Evolutionary conservation across 495 filamentous ascomycete genomes (phyloP), one percentile per base, ranked within the genome.

Genomic region (Achaetomiella virescens): DNA sequence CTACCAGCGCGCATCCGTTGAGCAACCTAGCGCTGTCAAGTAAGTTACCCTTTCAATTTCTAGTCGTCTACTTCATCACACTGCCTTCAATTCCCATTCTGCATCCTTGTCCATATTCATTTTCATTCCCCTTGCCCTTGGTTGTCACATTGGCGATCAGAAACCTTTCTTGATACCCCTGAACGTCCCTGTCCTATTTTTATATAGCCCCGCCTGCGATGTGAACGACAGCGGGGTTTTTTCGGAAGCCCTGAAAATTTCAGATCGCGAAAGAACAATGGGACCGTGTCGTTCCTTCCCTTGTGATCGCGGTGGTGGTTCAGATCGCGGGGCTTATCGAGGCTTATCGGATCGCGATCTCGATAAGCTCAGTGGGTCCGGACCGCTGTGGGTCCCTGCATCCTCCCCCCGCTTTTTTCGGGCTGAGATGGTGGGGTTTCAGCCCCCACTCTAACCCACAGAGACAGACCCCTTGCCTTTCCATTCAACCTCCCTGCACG

Each of bases 11-110:
- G 53, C 46, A 2, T 22, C 46, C n/a, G 55, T 20, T 12, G 31
- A 14, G 1, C 6, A 12, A 12, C 20, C 43, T 1, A 18, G 9
- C 43, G 31, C 45, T 27, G 25, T 22, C 27, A 58, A 40, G 59
- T 58, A 35, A 58, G 59, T 58, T 31, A 31, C 27, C 27, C 48
- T 33, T 25, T 44, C 11, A 3, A 35, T 27, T n/a, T 44, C n/a
- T 25, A 6, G 6, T 44, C 14, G 5, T 31, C 27, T 31, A 9
- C 27, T 9, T 31, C 9, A 31, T 31, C 9, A 5, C 9, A 5
- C 17, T 21, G 15, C 20, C 21, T 25, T 44, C 17, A 14, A 11
- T 43, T 3, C 11, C 17, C 18, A 7, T 43, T 11, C 20, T 9
- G 18, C 21, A 11, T 1, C 18, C 1, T 33, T 41, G 36, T 9